Evolutionary conservation across 1,284 basidiomycete species (phyloP), one percentile per base, ranked within the genome.

Genomic region (Macrocystidia cucumis): DNA sequence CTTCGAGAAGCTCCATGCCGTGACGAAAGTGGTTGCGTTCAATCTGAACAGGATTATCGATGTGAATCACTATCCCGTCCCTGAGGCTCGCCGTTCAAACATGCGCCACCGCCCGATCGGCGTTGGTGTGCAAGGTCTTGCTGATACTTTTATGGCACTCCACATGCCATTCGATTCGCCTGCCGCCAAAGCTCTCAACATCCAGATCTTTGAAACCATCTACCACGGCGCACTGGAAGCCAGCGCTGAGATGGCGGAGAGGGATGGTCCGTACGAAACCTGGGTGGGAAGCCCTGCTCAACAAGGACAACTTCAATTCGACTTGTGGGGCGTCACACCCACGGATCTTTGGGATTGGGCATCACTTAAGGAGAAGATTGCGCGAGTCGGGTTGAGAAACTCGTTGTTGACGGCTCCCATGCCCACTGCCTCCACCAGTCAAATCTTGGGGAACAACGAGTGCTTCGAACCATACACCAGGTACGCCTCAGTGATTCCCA

Each of bases 161-260:
- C 89, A 87, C 44, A 79, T 97, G 73, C 89, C 96, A 1, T 98
- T 98, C 60, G 95, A 98, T 52, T 93, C 90, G 7, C 72, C 72
- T 13, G 84, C 82, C 42, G 96, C 95, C 19, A 82, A 86, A 49
- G 67, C 80, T 49, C 79, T 99, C 48, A 98, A 99, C 67, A 71
- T 86, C 45, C 80, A 96, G 63, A 98, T 99, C 60, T 98, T 98
- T 56, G 96, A 98, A 72, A 99, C 96, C 17, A 98, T 99, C 58
- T 99, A 98, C 60, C 91, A 99, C 54, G 96, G 78, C 31, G 89
- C 90, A 1, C 75, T 95, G 31, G 95, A 98, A 63, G 82, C 91
- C 8, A 95, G 90, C 45, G 79, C 75, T 44, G 96, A 98, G 62
- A 67, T 98, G 47, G 95, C 96, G 9, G 74, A 71, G 50, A 65